phyloP scores from a whole-genome alignment of 257 asterid species.

The Solanum phureja region DNA sequence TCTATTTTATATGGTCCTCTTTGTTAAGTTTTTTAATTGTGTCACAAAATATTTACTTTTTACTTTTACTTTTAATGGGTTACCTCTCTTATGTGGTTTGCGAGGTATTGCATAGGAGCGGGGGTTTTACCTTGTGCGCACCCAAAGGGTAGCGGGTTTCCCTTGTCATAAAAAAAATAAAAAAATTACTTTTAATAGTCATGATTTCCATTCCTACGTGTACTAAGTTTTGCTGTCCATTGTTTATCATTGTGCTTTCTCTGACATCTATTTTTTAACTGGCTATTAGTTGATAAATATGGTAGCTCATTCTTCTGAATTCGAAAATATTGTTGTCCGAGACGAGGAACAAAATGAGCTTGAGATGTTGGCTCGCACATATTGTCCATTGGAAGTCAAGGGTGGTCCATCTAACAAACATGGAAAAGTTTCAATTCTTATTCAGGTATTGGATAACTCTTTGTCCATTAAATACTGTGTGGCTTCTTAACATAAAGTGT shows the following conservation, averaged over 20 bases:
- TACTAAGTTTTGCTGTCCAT: background rate
- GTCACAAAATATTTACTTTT: background rate
- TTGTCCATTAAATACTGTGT: slow-evolving; percentile 2
- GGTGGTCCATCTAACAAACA: slow-evolving; percentile 94
- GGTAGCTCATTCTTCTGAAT: slow-evolving; percentile 97
- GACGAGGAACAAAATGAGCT: slow-evolving; percentile 96
- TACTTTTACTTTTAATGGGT: background rate
- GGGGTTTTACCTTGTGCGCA: too few species aligned
- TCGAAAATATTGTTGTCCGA: slow-evolving; percentile 87
- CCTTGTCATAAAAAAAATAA: too few species aligned
- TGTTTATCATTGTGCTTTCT: background rate
- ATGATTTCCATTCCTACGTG: background rate
- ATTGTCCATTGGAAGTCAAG: slow-evolving; percentile 76
- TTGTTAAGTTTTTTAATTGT: background rate
- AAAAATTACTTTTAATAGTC: background rate
- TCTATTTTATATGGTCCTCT: background rate
- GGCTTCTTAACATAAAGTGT: background rate
- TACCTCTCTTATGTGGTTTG: too few species aligned
- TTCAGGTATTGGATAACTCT: slow-evolving; percentile 54
- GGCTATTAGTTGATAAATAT: slow-evolving; percentile 69
- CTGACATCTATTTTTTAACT: slow-evolving; percentile 1
- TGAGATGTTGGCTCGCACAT: slow-evolving; percentile 60
- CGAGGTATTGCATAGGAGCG: too few species aligned
- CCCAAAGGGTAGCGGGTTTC: too few species aligned
- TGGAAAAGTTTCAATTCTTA: slow-evolving; percentile 91